Conservation (phyloP, 2,329 filamentous ascomycete genomes). For the Neofusicoccum sp. region DNA sequence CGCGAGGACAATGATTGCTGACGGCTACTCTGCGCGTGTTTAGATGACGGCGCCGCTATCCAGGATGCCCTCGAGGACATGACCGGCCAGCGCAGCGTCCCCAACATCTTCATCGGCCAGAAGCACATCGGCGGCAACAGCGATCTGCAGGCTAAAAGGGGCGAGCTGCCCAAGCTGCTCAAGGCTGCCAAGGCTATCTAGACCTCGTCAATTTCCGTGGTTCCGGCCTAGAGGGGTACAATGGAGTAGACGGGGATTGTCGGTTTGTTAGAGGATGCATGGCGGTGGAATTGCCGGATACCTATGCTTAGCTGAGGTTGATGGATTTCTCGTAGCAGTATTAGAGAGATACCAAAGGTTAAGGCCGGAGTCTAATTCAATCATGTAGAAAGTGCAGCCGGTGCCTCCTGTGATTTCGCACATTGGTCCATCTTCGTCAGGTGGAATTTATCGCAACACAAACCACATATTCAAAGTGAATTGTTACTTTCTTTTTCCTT, state of each 20-base stretch:
- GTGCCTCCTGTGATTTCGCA: no score
- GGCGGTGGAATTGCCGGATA: no score
- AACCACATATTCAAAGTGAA: no score
- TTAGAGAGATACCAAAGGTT: conserved; percentile 12
- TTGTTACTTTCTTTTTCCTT: no score
- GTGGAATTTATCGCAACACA: no score
- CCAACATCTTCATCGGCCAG: conserved; percentile 90
- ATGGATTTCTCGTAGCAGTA: neutral
- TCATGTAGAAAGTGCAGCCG: neutral
- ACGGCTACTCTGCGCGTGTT: conserved; percentile 22
- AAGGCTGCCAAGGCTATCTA: conserved; percentile 66
- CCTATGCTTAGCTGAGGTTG: no score
- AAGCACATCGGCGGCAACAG: conserved; percentile 97
- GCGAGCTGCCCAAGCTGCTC: conserved; percentile 66
- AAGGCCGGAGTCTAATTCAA: neutral
- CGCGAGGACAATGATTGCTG: conserved; percentile 21
- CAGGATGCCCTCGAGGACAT: conserved; percentile 82
- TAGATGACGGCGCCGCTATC: conserved; percentile 80
- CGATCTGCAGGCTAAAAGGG: conserved; percentile 71
- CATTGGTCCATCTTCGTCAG: no score
- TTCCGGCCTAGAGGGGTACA: no score
- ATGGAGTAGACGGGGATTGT: neutral
- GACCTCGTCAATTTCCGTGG: conserved; percentile 21
- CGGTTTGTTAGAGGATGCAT: neutral
- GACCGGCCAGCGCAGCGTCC: conserved; percentile 83